phyloP scores from a whole-genome alignment of 2,329 filamentous ascomycete species.

The Lecanicillium sp. region DNA sequence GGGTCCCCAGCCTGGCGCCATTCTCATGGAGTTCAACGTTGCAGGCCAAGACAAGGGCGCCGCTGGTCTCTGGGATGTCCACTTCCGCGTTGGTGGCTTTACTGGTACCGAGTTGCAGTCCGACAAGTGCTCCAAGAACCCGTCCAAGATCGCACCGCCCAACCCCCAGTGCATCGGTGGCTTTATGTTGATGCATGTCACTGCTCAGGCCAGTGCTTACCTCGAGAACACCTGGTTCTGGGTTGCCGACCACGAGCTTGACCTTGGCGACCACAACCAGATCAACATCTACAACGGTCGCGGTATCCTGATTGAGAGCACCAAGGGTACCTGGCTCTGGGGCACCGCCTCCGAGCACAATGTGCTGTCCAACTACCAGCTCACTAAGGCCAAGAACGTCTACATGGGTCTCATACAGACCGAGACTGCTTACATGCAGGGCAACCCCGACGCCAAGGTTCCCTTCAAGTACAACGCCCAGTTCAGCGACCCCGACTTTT shows the following conservation, averaged over 20 bases:
- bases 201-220: constrained; percentile 60
- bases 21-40: constrained; percentile 89
- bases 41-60: constrained; percentile 60
- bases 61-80: constrained; percentile 89
- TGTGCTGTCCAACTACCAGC: constrained; percentile 77
- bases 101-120: constrained; percentile 79
- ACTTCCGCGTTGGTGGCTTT: constrained; percentile 85
- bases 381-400: constrained; percentile 69
- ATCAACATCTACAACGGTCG: constrained; percentile 86
- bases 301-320: constrained; percentile 71
- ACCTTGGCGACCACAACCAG: constrained; percentile 65
- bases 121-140: constrained; percentile 72
- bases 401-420: constrained; percentile 83
- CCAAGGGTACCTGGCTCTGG: constrained; percentile 72
- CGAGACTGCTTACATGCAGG: constrained; percentile 84
- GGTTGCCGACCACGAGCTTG: constrained; percentile 87
- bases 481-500: constrained; percentile 66
- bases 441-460: constrained; percentile 66
- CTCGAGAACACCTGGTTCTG: constrained; percentile 89
- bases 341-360: constrained; percentile 65
- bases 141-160: constrained; percentile 52
- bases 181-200: constrained; percentile 64
- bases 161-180: constrained; percentile 66
- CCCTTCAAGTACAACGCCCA: constrained; percentile 55
- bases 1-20: constrained; percentile 78